phyloP scores from a whole-genome alignment of 331 rosid species.

The Rhamnella rubrinervis region DNA sequence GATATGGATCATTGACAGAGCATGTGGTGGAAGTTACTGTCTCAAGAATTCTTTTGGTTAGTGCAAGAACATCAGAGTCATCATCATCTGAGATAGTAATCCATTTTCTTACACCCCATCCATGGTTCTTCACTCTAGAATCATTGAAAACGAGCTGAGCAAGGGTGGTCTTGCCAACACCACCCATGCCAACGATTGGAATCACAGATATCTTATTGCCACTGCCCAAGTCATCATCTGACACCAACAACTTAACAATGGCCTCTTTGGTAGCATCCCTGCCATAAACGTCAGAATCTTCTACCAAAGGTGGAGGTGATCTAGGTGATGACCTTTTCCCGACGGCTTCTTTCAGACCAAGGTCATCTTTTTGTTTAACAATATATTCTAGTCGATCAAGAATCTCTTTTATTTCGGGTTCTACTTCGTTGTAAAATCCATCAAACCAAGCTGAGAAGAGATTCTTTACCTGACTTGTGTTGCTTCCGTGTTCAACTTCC shows the following conservation, averaged over 20 bases:
- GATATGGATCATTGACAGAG: neutral
- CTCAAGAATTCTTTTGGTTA: conserved; percentile 7
- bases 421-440: neutral
- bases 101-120: neutral
- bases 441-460: neutral
- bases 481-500: too few species aligned
- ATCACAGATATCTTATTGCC: too few species aligned
- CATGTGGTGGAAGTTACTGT: neutral
- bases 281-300: too few species aligned
- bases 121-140: neutral
- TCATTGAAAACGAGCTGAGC: conserved; percentile 23
- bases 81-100: conserved; percentile 12
- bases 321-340: neutral
- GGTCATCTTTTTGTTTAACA: too few species aligned
- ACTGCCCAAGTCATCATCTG: neutral
- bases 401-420: too few species aligned
- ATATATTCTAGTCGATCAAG: too few species aligned
- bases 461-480: too few species aligned
- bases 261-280: too few species aligned
- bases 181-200: conserved; percentile 33
- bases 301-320: neutral
- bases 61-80: neutral
- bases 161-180: conserved; percentile 21
- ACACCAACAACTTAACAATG: too few species aligned
- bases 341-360: too few species aligned